A percentile compares a stretch with the other conserved stretches of the same genome.
phyloP scores from a whole-genome alignment of 2,329 filamentous ascomycete genomes.

The Talaromyces sp. region DNA sequence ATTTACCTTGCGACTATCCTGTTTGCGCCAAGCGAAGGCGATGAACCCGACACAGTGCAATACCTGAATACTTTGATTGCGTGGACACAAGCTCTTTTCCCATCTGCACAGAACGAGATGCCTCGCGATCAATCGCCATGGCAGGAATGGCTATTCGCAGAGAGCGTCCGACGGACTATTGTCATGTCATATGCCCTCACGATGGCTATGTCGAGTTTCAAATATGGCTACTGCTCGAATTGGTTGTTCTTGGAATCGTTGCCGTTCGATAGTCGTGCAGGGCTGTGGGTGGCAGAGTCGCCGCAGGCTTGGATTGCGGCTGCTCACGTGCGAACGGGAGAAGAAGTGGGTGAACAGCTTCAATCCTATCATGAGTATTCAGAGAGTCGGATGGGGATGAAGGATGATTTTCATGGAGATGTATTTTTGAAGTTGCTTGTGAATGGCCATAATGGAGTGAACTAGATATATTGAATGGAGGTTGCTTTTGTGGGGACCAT shows the following conservation, averaged over 20 bases:
- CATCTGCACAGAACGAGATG: neutral
- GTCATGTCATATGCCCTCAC: conserved; percentile 11
- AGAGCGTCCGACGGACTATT: conserved; percentile 13
- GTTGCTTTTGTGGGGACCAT: neutral
- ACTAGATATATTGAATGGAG: neutral
- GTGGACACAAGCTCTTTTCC: conserved; percentile 6
- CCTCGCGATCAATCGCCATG: conserved; percentile 5
- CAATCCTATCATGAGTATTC: conserved; percentile 8
- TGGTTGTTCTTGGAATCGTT: conserved; percentile 11
- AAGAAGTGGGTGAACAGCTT: conserved; percentile 12
- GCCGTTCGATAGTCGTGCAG: conserved; percentile 8
- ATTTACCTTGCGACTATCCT: conserved; percentile 5
- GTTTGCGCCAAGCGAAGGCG: neutral
- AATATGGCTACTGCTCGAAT: conserved; percentile 9
- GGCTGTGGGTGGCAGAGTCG: conserved; percentile 10
- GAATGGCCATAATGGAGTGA: conserved; percentile 2
- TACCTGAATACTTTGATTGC: neutral
- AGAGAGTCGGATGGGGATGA: neutral
- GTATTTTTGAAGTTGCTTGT: conserved; percentile 5
- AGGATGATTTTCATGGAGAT: conserved; percentile 3
- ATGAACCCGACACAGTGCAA: neutral
- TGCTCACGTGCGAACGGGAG: neutral
- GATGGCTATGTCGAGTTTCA: neutral
- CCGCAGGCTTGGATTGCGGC: conserved; percentile 15
- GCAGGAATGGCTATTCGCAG: conserved; percentile 11